Evolutionary conservation across 345 rosid species (phyloP).

Genomic region (Sisymbrium irio): DNA sequence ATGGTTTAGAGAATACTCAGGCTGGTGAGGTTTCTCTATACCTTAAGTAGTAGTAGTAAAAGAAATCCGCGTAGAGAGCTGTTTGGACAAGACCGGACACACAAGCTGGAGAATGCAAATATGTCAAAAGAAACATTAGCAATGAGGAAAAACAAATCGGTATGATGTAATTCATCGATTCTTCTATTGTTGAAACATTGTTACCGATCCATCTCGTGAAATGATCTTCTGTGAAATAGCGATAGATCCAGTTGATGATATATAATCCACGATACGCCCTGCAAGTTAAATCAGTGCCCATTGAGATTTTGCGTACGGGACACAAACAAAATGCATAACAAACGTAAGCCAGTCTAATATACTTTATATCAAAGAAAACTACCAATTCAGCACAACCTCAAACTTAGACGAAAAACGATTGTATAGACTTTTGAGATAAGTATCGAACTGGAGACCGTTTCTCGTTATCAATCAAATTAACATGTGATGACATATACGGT

Average conservation of each 20-base stretch:
- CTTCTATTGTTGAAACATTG: background rate
- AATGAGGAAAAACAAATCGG: background rate
- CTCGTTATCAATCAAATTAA: background rate
- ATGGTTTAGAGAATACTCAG: background rate
- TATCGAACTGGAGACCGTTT: background rate
- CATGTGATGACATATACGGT: background rate
- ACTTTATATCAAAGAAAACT: background rate
- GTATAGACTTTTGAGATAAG: background rate
- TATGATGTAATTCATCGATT: background rate
- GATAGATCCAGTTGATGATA: conserved; percentile 86
- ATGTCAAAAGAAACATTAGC: conserved; percentile 18
- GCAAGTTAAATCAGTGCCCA: conserved; percentile 25
- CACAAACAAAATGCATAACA: background rate
- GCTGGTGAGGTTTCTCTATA: conserved; percentile 18
- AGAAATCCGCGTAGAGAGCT: conserved; percentile 88
- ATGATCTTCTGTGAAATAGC: conserved; percentile 61
- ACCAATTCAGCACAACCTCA: background rate
- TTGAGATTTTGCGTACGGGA: background rate
- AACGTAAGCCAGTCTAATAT: background rate
- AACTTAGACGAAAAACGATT: background rate
- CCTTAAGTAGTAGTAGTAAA: conserved; percentile 92
- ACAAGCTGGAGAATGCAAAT: conserved; percentile 57
- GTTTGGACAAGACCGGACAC: conserved; percentile 82
- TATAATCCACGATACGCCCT: conserved; percentile 89
- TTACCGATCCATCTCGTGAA: conserved; percentile 81